Base-by-base conservation (phyloP, 2,329 filamentous ascomycete species). In the Mariannaea sp. region DNA sequence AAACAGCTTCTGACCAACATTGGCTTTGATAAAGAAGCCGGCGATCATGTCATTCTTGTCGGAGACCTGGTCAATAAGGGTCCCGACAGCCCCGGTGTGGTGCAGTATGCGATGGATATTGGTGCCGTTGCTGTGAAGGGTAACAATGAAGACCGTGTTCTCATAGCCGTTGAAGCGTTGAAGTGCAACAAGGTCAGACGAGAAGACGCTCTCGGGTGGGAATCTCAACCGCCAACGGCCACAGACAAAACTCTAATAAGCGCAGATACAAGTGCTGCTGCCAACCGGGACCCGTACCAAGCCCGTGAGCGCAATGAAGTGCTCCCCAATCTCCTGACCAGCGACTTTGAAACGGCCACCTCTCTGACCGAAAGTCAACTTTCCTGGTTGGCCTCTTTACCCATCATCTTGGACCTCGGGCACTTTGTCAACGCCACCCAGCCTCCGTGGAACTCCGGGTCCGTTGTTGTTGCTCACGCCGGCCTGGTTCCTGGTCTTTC, bases 21-120 rank as follows among this genome's bases (percentile, higher is more conserved):
- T 10, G 70, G 77, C n/a, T 92, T 90, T 69, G 71, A 85, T 44
- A 60, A 14, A 5, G 7, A 19, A 0, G 40, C 55, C 8, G 59
- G 59, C 3, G 92, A 94, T 67, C 87, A 91, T 63, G 74, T 94
- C 8, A 77, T 94, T 3, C 77, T 92, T 32, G 80, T 84, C 0
- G 90, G 90, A 30, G 89, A 94, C 67, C 76, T 92, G 64, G 80
- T 96, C 59, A 85, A 86, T 62, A 95, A 96, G 73, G 92, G 92
- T 0, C 90, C 91, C 1, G 86, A 96, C 70, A 92, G 88, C 39
- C 66, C 79, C 0, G 90, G 87, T 6, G 89, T 96, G 1, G 80
- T 96, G 35, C 84, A 89, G 54, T 75, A 91, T 24, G 86, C 89
- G 14, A 87, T 89, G 64, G 73, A 81, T 12, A 72, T 90, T 5